phyloP scores from a whole-genome alignment of 768 basidiomycete species.

The Udeniomyces megalosporus region DNA sequence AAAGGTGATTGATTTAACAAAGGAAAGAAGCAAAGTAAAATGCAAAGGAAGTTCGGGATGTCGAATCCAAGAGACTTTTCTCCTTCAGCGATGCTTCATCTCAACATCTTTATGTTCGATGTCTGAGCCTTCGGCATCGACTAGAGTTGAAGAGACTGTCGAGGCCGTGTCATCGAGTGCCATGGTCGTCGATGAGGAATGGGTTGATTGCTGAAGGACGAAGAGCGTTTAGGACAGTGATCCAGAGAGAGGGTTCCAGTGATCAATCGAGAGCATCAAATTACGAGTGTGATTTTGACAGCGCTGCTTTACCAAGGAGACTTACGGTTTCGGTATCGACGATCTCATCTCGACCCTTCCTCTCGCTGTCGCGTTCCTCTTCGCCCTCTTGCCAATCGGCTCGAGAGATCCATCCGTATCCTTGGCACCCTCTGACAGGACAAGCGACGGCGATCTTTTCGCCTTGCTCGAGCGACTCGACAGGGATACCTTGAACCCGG shows the following conservation, averaged over 20 bases:
- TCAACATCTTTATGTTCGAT: no score
- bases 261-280: background rate
- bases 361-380: background rate
- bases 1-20: no score
- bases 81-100: no score
- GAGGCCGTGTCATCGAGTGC: background rate
- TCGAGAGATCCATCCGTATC: background rate
- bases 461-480: background rate
- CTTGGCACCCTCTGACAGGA: conserved; percentile 3
- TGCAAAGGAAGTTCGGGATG: no score
- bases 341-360: background rate
- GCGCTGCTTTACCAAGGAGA: no score
- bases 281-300: no score
- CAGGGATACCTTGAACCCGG: background rate
- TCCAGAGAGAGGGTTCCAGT: background rate
- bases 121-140: no score
- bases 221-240: background rate
- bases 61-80: no score
- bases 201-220: background rate
- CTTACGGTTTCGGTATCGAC: background rate
- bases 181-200: background rate
- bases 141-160: background rate
- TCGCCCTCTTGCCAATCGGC: conserved; percentile 4
- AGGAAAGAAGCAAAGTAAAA: no score
- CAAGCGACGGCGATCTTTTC: background rate